These are phyloP conservation scores for Fraxinus quadrangulata DNA, from an alignment of 257 asterid species.

Conservation along the genomic window DNA sequence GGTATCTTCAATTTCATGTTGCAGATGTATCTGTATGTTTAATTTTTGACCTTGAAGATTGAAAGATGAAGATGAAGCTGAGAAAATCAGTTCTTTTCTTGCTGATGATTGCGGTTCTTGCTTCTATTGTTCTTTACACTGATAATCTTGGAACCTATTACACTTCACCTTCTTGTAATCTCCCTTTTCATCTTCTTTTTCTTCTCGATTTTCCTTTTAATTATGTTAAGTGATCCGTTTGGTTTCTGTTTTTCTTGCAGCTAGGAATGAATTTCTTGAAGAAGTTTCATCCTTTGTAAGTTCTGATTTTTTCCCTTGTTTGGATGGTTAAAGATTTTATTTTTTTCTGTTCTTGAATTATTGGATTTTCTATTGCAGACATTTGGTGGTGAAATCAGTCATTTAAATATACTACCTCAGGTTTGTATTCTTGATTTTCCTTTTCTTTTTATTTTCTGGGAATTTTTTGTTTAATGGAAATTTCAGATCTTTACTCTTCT, in stretches of 20 bases:
- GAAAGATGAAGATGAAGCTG: slow-evolving; percentile 49
- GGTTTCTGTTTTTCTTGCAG: slow-evolving; percentile 39
- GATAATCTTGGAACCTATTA: slow-evolving; percentile 56
- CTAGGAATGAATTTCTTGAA: slow-evolving; percentile 58
- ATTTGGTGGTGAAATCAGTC: slow-evolving; percentile 70
- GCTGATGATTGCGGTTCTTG: slow-evolving; percentile 64
- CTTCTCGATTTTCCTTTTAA: not conserved
- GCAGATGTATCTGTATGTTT: slow-evolving; percentile 25
- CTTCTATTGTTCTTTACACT: slow-evolving; percentile 72
- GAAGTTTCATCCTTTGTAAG: slow-evolving; percentile 78
- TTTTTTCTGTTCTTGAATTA: slow-evolving; percentile 17
- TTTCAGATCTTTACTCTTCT: slow-evolving; percentile 25
- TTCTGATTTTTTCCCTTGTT: slow-evolving; percentile 9
- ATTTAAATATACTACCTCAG: slow-evolving; percentile 74
- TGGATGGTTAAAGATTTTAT: not conserved
- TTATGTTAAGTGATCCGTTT: not conserved
- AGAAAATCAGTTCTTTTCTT: slow-evolving; percentile 58
- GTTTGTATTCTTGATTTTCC: slow-evolving; percentile 37
- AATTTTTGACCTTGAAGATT: slow-evolving; percentile 14
- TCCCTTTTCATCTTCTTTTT: slow-evolving; percentile 9
- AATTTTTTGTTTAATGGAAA: not conserved
- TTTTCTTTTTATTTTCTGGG: not conserved
- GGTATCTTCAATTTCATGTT: slow-evolving; percentile 5
- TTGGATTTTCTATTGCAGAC: slow-evolving; percentile 44
- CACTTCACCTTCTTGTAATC: slow-evolving; percentile 58